A percentile compares a stretch with the other conserved stretches of the same genome.
Conservation (phyloP, 1,139 yeast species). For the Saccharomycopsis crataegensis region DNA sequence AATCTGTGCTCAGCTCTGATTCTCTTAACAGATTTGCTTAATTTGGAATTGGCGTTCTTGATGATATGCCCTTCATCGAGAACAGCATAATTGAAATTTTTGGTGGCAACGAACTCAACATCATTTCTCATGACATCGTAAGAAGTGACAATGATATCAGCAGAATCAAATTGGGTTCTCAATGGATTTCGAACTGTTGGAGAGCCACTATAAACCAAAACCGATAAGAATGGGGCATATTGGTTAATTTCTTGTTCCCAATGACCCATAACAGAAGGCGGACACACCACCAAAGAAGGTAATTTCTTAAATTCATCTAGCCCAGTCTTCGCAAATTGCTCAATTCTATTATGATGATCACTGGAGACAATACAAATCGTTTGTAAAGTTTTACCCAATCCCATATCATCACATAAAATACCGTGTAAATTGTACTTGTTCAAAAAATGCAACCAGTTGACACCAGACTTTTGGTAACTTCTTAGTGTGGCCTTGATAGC, state of each 20-base stretch:
- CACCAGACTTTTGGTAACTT: conserved; percentile 97
- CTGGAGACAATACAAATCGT: conserved; percentile 96
- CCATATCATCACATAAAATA: conserved; percentile 98
- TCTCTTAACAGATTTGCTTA: conserved; percentile 80
- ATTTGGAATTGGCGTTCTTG: conserved; percentile 81
- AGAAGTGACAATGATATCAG: conserved; percentile 86
- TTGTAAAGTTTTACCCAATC: conserved; percentile 93
- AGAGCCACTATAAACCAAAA: conserved; percentile 85
- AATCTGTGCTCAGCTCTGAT: conserved; percentile 83
- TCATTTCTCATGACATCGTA: conserved; percentile 96
- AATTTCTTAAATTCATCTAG: conserved; percentile 65
- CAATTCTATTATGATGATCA: conserved; percentile 82
- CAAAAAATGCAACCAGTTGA: conserved; percentile 94
- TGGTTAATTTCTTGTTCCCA: conserved; percentile 95
- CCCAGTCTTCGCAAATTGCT: conserved; percentile 52
- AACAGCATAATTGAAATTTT: conserved; percentile 88
- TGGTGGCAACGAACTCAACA: conserved; percentile 49
- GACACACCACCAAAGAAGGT: conserved; percentile 86
- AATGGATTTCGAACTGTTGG: conserved; percentile 66
- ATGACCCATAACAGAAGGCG: conserved; percentile 96
- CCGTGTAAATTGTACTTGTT: conserved; percentile 96
- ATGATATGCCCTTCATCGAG: conserved; percentile 97
- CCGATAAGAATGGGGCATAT: conserved; percentile 82
- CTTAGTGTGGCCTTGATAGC: conserved; percentile 88
- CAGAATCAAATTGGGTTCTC: conserved; percentile 44